Evolutionary conservation across 2,329 filamentous ascomycete species (phyloP).

Genomic region (Lasiodiplodia theobromae): DNA sequence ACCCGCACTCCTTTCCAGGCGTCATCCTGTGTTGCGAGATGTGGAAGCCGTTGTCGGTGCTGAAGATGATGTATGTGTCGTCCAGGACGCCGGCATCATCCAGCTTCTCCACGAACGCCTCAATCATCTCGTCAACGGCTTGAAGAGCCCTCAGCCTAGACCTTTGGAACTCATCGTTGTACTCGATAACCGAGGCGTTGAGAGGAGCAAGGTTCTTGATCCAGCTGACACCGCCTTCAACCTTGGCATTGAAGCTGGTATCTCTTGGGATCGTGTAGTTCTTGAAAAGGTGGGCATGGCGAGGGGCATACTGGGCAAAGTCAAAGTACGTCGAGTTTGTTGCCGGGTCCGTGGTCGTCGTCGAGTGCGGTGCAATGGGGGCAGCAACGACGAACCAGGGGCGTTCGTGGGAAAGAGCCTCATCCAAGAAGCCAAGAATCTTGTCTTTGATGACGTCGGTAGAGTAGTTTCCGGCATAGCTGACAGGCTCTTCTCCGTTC

Average conservation of each 20-base stretch:
- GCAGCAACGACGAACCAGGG: conserved; percentile 74
- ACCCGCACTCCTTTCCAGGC: conserved; percentile 49
- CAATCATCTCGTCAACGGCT: conserved; percentile 63
- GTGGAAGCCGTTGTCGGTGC: conserved; percentile 51
- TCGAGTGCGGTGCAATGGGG: conserved; percentile 69
- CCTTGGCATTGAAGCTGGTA: conserved; percentile 70
- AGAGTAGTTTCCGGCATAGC: conserved; percentile 62
- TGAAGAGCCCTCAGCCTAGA: conserved; percentile 59
- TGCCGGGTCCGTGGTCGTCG: conserved; percentile 62
- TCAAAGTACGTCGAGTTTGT: conserved; percentile 38
- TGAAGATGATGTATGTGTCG: conserved; percentile 54
- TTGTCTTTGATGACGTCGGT: conserved; percentile 68
- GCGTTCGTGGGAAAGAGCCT: conserved; percentile 60
- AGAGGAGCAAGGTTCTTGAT: conserved; percentile 52
- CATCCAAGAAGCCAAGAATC: conserved; percentile 66
- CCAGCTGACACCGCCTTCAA: conserved; percentile 58
- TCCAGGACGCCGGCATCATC: conserved; percentile 53
- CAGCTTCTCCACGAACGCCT: conserved; percentile 52
- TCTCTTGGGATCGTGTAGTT: conserved; percentile 67
- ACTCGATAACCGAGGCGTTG: conserved; percentile 56
- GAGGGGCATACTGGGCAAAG: conserved; percentile 33
- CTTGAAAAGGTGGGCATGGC: conserved; percentile 69
- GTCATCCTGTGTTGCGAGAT: conserved; percentile 50
- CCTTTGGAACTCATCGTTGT: conserved; percentile 62
- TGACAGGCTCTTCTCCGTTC: conserved; percentile 63